Evolutionary conservation across 345 rosid species (phyloP).

Genomic region (Sonneratia alba): DNA sequence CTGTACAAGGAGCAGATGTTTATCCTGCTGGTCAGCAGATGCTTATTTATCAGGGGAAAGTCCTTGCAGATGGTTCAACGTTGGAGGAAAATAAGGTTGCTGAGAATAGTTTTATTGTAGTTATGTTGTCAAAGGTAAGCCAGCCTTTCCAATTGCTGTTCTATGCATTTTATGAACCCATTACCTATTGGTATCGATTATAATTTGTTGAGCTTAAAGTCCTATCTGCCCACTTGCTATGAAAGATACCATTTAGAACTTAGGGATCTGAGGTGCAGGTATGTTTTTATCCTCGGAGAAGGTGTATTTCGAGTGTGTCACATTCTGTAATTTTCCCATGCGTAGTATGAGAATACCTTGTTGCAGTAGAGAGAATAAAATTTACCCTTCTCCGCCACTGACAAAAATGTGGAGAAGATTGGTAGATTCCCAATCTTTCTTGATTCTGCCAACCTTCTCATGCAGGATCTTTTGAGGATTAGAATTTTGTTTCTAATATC

Average conservation of each 20-base stretch:
- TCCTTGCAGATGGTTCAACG: constrained; percentile 70
- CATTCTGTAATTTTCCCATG: no score
- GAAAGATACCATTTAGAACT: neutral
- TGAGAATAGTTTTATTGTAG: constrained; percentile 70
- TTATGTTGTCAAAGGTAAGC: constrained; percentile 71
- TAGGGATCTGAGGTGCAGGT: neutral
- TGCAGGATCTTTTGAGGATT: neutral
- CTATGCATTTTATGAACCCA: neutral
- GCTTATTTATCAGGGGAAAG: constrained; percentile 84
- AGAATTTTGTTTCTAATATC: neutral
- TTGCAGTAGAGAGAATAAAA: neutral
- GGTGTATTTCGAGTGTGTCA: no score
- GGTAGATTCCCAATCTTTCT: neutral
- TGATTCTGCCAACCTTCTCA: neutral
- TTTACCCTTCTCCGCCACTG: neutral
- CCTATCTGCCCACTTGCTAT: neutral
- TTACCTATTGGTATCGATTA: neutral
- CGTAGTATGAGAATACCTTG: neutral
- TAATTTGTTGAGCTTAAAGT: neutral
- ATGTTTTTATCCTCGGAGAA: no score
- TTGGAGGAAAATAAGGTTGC: constrained; percentile 61
- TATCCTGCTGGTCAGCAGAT: constrained; percentile 69
- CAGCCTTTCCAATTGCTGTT: neutral
- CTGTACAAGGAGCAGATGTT: constrained; percentile 47
- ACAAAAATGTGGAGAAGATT: neutral